phyloP scores from a whole-genome alignment of 2,329 filamentous ascomycete species.

The Gnomoniopsis sp. region DNA sequence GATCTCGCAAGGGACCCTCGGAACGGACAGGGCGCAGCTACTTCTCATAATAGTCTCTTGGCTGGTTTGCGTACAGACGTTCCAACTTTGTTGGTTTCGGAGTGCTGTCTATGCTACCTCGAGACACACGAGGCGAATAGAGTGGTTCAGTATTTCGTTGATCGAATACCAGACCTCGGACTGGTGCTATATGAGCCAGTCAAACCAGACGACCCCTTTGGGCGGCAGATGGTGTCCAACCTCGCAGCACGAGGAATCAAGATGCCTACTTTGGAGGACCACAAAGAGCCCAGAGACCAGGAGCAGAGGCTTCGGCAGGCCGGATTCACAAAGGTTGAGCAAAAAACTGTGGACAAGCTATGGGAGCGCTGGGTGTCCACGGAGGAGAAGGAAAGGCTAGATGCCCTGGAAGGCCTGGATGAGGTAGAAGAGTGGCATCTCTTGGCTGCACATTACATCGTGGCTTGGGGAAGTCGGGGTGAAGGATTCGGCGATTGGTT shows the following conservation, averaged over 20 bases:
- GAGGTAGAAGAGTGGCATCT: slow-evolving; percentile 94
- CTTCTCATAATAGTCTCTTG: slow-evolving; percentile 17
- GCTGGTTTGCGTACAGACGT: slow-evolving; percentile 43
- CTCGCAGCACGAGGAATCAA: slow-evolving; percentile 76
- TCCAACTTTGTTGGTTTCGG: slow-evolving; percentile 84
- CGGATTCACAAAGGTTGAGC: slow-evolving; percentile 55
- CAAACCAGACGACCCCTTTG: slow-evolving; percentile 79
- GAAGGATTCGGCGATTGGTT: slow-evolving; percentile 29
- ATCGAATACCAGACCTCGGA: slow-evolving; percentile 44
- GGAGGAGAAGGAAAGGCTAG: slow-evolving; percentile 75
- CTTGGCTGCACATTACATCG: slow-evolving; percentile 81
- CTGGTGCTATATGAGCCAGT: slow-evolving; percentile 89
- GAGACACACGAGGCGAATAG: slow-evolving; percentile 58
- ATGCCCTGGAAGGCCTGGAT: slow-evolving; percentile 80
- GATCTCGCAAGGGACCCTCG: slow-evolving; percentile 38
- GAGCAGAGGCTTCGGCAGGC: slow-evolving; percentile 60
- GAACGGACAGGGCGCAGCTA: slow-evolving; percentile 1
- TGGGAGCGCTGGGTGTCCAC: slow-evolving; percentile 72
- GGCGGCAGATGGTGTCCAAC: slow-evolving; percentile 88
- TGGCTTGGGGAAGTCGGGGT: slow-evolving; percentile 82
- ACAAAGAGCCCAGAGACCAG: slow-evolving; percentile 67
- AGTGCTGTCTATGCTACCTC: slow-evolving; percentile 94
- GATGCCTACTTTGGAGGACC: slow-evolving; percentile 77
- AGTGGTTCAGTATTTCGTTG: slow-evolving; percentile 64
- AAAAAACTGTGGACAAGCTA: slow-evolving; percentile 51